A percentile compares a stretch with the other conserved stretches of the same genome.
phyloP scores from a whole-genome alignment of 352 stramenopile genomes.

The Blastocystis sp. region DNA sequence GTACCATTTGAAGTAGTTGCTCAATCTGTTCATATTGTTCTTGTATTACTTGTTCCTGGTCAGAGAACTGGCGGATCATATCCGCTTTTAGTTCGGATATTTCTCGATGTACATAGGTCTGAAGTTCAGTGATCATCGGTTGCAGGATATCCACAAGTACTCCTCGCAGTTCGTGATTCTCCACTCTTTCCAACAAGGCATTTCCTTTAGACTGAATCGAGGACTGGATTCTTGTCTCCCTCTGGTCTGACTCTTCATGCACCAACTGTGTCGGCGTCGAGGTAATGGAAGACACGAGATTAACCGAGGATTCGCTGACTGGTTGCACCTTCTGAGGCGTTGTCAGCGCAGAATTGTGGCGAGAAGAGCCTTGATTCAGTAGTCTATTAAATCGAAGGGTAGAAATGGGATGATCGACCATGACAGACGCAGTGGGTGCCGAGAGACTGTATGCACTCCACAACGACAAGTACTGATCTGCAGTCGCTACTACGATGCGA shows the following conservation, averaged over 20 bases:
- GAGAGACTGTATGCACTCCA: not conserved
- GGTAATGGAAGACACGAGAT: not conserved
- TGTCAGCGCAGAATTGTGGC: not conserved
- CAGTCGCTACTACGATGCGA: not conserved
- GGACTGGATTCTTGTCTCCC: not conserved
- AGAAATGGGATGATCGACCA: not conserved
- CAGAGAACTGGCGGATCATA: constrained; percentile 18
- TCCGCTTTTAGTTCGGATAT: not conserved
- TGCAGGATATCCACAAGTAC: not conserved
- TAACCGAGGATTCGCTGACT: not conserved
- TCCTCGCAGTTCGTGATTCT: not conserved
- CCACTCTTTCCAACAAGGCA: not conserved
- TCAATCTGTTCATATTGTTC: constrained; percentile 18
- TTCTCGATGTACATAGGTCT: constrained; percentile 16
- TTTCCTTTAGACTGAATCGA: not conserved
- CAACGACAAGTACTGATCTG: not conserved
- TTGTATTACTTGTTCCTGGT: constrained; percentile 37
- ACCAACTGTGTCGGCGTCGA: not conserved
- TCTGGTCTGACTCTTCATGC: not conserved
- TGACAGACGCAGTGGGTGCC: not conserved
- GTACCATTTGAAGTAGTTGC: not conserved
- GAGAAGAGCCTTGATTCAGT: not conserved
- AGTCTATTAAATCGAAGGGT: not conserved
- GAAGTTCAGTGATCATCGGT: constrained; percentile 23
- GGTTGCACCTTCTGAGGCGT: not conserved